A percentile compares a stretch with the other conserved stretches of the same genome.
phyloP scores from a whole-genome alignment of 1,284 basidiomycete genomes.

The Agaricales sp. region DNA sequence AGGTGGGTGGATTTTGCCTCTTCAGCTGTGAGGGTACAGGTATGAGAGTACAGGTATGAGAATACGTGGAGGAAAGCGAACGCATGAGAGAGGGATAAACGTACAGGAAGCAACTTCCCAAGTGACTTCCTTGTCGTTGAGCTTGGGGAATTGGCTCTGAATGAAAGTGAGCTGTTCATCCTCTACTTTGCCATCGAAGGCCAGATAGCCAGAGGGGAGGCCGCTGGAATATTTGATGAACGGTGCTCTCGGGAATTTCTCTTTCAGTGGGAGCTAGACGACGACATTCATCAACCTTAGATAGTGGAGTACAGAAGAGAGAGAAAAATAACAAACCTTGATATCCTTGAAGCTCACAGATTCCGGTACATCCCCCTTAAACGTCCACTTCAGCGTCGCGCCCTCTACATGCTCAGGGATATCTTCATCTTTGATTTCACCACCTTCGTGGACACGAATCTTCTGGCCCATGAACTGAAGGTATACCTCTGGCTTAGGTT shows the following conservation, averaged over 20 bases:
- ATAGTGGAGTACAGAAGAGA: too few species aligned
- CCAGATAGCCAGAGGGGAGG: slow-evolving; percentile 58
- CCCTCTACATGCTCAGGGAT: slow-evolving; percentile 1
- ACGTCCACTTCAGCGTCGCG: slow-evolving; percentile 23
- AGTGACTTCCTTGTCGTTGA: slow-evolving; percentile 51
- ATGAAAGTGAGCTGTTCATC: slow-evolving; percentile 60
- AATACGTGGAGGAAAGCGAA: neutral
- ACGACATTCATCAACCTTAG: neutral
- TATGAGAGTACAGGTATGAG: slow-evolving; percentile 14
- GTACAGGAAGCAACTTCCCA: slow-evolving; percentile 53
- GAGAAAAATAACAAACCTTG: slow-evolving; percentile 34
- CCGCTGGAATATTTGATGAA: slow-evolving; percentile 63
- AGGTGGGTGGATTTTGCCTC: slow-evolving; percentile 61
- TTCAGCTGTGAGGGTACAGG: slow-evolving; percentile 33
- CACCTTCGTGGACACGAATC: slow-evolving; percentile 53
- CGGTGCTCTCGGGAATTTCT: slow-evolving; percentile 65
- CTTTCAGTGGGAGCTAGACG: slow-evolving; percentile 55
- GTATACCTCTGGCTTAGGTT: slow-evolving; percentile 47
- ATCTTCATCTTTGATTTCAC: slow-evolving; percentile 34
- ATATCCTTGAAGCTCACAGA: slow-evolving; percentile 75
- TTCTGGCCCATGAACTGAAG: slow-evolving; percentile 64
- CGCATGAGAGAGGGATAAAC: slow-evolving; percentile 13
- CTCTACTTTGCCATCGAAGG: slow-evolving; percentile 58
- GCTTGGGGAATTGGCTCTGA: slow-evolving; percentile 47
- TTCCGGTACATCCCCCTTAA: slow-evolving; percentile 62